Conservation (phyloP, 768 basidiomycete genomes). For the Epithele typhae region DNA sequence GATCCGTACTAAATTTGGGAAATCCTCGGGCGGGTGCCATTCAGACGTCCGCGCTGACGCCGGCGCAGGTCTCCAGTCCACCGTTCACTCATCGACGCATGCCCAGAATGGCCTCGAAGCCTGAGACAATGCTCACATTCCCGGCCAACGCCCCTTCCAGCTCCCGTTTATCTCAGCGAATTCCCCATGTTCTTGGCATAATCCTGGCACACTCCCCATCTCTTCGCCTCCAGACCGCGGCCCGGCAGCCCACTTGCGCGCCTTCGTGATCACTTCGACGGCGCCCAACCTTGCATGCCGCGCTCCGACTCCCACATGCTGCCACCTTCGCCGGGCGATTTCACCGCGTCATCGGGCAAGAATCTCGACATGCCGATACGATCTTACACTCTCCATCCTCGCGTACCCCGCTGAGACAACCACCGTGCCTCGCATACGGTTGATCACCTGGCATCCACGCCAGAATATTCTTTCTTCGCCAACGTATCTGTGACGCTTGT, state of each 20-base stretch:
- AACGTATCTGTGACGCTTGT: slow-evolving; percentile 4
- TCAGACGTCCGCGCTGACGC: slow-evolving; percentile 2
- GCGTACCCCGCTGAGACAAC: not conserved
- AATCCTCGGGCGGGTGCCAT: slow-evolving; percentile 8
- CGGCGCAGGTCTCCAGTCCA: not conserved
- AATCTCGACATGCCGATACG: slow-evolving; percentile 3
- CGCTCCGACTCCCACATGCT: slow-evolving; percentile 5
- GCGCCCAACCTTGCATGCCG: not conserved
- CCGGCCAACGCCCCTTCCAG: no score
- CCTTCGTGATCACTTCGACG: slow-evolving; percentile 2
- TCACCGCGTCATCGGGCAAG: slow-evolving; percentile 1
- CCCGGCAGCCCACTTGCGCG: not conserved
- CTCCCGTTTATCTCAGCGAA: not conserved
- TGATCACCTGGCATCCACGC: slow-evolving; percentile 8
- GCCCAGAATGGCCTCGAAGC: not conserved
- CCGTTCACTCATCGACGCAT: no score
- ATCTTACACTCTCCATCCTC: slow-evolving; percentile 6
- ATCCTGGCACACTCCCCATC: not conserved
- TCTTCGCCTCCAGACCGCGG: not conserved
- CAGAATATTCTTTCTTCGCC: slow-evolving; percentile 5
- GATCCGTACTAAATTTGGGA: slow-evolving; percentile 9
- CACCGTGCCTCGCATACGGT: slow-evolving; percentile 10
- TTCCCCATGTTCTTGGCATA: slow-evolving; percentile 4
- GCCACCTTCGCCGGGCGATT: slow-evolving; percentile 1
- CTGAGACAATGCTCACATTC: no score